Evolutionary conservation across 306 rosid species (phyloP).

Genomic region (Betula pendula): DNA sequence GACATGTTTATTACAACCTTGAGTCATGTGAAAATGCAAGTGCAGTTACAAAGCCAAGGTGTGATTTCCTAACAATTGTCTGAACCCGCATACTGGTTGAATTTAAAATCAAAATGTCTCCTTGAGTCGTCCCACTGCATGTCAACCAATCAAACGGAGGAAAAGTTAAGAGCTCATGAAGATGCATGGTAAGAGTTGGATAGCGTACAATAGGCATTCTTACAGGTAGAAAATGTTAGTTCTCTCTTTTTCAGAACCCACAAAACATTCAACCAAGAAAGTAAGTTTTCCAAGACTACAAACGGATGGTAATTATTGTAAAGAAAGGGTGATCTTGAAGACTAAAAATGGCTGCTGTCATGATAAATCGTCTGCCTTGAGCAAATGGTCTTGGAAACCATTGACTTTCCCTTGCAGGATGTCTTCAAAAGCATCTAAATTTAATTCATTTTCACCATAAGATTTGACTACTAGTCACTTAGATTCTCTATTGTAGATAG

Average conservation of each 20-base stretch:
- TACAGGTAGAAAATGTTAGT: not conserved
- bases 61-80: conserved; percentile 63
- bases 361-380: not conserved
- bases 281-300: not conserved
- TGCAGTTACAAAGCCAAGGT: conserved; percentile 85
- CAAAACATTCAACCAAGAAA: not conserved
- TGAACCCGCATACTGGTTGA: conserved; percentile 64
- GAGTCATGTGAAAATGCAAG: conserved; percentile 81
- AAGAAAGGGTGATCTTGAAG: not conserved
- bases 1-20: conserved; percentile 52
- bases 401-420: not conserved
- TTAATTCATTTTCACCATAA: not conserved
- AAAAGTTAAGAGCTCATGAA: not conserved
- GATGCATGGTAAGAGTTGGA: not conserved
- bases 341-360: not conserved
- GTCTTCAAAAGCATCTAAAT: not conserved
- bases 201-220: not conserved
- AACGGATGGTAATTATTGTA: not conserved
- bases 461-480: not conserved
- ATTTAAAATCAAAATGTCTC: conserved; percentile 67
- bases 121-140: conserved; percentile 86
- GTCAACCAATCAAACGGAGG: conserved; percentile 24
- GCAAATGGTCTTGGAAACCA: not conserved
- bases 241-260: not conserved
- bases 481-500: not conserved